Evolutionary conservation across 2,329 filamentous ascomycete genomes (phyloP).

Genomic region (Colletotrichum spinosum): DNA sequence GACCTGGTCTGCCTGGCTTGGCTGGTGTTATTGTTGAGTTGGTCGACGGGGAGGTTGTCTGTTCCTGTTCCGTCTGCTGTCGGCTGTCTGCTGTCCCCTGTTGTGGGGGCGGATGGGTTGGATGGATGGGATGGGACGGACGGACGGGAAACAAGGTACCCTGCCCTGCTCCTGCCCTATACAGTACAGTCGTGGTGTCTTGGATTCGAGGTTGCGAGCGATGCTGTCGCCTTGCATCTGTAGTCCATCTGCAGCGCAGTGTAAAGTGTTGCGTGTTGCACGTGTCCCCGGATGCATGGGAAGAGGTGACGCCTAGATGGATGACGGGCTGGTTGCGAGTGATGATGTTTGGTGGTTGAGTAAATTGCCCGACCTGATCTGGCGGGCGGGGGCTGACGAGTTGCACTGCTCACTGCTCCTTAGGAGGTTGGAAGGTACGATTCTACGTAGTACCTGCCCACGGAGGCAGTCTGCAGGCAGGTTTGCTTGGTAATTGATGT

Average conservation of each 20-base stretch:
- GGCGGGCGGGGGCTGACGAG: not conserved
- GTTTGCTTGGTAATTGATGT: not conserved
- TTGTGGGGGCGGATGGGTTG: no score
- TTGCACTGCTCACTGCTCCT: not conserved
- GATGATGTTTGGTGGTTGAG: slow-evolving; percentile 5
- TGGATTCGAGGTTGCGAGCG: not conserved
- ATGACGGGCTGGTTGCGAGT: slow-evolving; percentile 15
- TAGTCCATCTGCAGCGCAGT: no score
- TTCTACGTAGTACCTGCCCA: no score
- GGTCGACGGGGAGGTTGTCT: no score
- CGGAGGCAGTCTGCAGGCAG: no score
- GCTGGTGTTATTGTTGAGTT: no score
- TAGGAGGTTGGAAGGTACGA: not conserved
- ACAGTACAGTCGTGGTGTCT: slow-evolving; percentile 1
- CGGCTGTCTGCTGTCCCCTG: not conserved
- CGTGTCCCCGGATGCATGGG: no score
- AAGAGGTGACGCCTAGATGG: not conserved
- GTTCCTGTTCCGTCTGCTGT: not conserved
- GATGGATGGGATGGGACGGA: not conserved
- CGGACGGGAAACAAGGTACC: slow-evolving; percentile 25
- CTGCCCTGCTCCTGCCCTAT: not conserved
- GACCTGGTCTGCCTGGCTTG: no score
- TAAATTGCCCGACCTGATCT: not conserved
- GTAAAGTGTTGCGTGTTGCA: no score
- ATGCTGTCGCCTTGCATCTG: no score